These are phyloP conservation scores for Vitellaria paradoxa DNA, from an alignment of 179 eudicot species.

Conservation along the genomic window DNA sequence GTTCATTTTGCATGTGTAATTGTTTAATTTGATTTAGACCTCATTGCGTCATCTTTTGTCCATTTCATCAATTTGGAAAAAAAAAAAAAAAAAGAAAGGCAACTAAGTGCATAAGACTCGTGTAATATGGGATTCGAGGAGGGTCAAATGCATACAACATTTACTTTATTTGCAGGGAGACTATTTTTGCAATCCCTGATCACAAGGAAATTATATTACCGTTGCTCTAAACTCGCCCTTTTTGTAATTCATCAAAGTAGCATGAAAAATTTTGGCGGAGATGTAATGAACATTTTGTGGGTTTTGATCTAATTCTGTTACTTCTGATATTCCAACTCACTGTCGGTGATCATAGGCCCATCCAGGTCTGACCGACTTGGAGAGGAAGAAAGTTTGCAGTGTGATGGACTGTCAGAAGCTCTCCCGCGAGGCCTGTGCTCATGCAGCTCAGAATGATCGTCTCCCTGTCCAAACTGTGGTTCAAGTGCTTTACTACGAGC, in stretches of 20 bases:
- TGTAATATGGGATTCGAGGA: no score
- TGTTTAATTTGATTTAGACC: background rate
- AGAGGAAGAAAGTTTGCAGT: conserved; percentile 85
- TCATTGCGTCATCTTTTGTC: background rate
- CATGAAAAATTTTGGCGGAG: background rate
- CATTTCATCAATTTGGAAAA: background rate
- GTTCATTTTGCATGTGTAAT: no score
- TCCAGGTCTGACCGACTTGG: conserved; percentile 72
- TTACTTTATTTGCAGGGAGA: no score
- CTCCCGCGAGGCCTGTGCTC: conserved; percentile 97
- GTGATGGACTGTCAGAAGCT: conserved; percentile 96
- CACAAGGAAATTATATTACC: no score
- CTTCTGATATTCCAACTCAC: background rate
- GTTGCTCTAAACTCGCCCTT: no score
- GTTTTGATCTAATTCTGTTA: background rate
- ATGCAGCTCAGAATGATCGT: conserved; percentile 92
- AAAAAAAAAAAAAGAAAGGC: no score
- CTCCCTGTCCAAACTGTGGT: conserved; percentile 93
- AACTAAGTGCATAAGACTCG: no score
- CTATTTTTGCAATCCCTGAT: no score
- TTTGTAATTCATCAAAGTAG: no score
- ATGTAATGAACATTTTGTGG: background rate
- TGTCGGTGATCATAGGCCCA: conserved; percentile 59
- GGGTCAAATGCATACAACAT: no score
- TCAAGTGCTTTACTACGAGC: conserved; percentile 96